Conservation (phyloP, 148 eudicot species). For the Drosera capensis region DNA sequence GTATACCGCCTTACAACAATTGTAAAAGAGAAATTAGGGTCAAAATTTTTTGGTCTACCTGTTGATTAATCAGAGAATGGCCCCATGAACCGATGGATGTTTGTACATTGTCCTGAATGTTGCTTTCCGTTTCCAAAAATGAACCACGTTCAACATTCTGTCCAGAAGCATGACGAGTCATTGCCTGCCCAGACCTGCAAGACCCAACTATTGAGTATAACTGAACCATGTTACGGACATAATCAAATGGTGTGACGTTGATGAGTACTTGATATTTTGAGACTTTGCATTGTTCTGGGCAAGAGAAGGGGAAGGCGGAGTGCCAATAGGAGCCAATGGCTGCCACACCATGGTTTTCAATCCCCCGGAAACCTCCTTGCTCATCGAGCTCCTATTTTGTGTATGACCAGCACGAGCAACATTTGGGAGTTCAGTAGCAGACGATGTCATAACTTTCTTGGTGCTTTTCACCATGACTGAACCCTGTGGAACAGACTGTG, state of each 20-base stretch:
- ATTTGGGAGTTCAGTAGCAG: constrained; percentile 23
- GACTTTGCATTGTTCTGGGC: constrained; percentile 26
- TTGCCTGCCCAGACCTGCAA: constrained; percentile 35
- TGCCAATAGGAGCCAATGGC: constrained; percentile 61
- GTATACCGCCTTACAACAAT: background rate
- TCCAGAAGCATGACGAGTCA: constrained; percentile 18
- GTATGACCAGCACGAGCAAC: constrained; percentile 15
- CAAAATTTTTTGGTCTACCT: constrained; percentile 20
- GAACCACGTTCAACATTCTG: constrained; percentile 21
- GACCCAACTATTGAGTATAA: constrained; percentile 1
- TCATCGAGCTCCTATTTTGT: constrained; percentile 19
- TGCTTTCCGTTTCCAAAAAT: constrained; percentile 32
- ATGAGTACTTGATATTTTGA: constrained; percentile 34
- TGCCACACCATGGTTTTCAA: constrained; percentile 22
- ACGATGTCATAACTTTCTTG: constrained; percentile 16
- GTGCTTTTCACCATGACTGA: constrained; percentile 15
- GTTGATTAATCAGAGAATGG: constrained; percentile 33
- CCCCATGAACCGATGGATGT: constrained; percentile 47
- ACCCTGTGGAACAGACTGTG: constrained; percentile 30
- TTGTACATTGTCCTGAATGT: constrained; percentile 29
- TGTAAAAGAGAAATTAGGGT: background rate
- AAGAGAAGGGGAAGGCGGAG: constrained; percentile 40
- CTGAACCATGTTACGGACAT: background rate
- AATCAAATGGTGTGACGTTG: background rate
- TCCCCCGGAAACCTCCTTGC: constrained; percentile 27